phyloP scores from a whole-genome alignment of 176 grass and related monocot species.

The Coix lacrymajobi region DNA sequence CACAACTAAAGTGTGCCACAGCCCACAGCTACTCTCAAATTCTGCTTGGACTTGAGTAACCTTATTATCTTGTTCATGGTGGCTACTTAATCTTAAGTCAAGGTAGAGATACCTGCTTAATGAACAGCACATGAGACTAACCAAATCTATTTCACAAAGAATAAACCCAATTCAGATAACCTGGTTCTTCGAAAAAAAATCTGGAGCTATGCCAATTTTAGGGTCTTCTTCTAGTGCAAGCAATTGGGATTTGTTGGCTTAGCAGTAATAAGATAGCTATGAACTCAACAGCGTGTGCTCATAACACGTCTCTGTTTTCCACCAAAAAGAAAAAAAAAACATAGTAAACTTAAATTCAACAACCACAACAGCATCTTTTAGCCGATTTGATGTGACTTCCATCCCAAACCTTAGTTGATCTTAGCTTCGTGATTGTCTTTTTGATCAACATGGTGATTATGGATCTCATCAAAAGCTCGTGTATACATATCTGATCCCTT shows the following conservation, averaged over 20 bases:
- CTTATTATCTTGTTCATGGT: not conserved
- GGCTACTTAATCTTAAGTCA: conserved; percentile 5
- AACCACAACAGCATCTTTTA: not conserved
- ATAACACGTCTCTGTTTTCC: not conserved
- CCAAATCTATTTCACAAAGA: not conserved
- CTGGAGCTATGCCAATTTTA: not conserved
- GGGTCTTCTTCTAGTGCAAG: not conserved
- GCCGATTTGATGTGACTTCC: not conserved
- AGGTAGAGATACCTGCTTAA: not conserved
- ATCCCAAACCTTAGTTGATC: not conserved
- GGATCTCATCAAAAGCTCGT: not conserved
- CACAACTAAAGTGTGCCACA: not conserved
- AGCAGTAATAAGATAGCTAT: not conserved
- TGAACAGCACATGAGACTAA: not conserved
- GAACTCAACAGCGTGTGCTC: not conserved
- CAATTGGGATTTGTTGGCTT: not conserved
- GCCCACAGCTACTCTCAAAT: not conserved
- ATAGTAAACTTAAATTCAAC: not conserved
- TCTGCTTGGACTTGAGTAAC: not conserved
- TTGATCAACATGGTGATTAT: not conserved
- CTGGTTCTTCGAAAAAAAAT: not conserved
- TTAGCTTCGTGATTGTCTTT: not conserved
- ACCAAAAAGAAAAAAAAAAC: not conserved
- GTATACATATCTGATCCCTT: not conserved
- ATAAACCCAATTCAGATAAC: not conserved